Base-by-base conservation (phyloP, 225 moss, liverwort and hornwort species). In the Antitrichia curtipendula region DNA sequence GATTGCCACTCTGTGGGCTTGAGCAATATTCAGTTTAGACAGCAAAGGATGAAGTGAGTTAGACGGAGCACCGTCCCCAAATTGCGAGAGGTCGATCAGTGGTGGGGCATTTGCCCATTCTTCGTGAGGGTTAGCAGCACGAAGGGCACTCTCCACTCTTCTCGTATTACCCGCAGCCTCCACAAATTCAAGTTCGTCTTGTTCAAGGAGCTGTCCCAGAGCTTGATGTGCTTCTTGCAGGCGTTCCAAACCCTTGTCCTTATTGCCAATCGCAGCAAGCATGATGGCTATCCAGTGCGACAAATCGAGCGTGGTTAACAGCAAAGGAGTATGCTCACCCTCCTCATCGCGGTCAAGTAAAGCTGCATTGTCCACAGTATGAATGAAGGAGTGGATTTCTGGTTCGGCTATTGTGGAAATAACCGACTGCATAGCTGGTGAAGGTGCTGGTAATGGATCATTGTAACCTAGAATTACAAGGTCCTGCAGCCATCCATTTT, bases 321-420 rank as follows among this genome's bases (percentile, higher is more conserved):
- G 11, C 1, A 65, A 2, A 6, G 20, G 65, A 0, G 36, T 36
- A 3, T 65, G 36, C 65, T 65, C 36, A 65, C 65, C 65, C 36
- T 65, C 65, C 0, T 65, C 20, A 2, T 65, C 20, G 3, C 65
- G 10, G 1, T 65, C 65, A 6, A 65, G 65, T 0, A 65, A 0
- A 2, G 20, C 6, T 0, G 20, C 20, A 3, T 36, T 65, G 2
- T 65, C 65, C 0, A 20, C 10, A 0, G 6, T 1, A 0, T 65
- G 36, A 10, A 65, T 36, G 6, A 36, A 65, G 20, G 20, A 6
- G 4, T 65, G 65, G 6, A 65, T 10, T 5, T 65, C 20, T 0
- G 5, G 10, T 3, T 65, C 36, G 0, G 65, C 36, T 0, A 65
- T 36, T 0, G 65, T 65, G 0, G 20, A 19, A 3, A 65, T 65